Evolutionary conservation across 208 protist species (phyloP), one percentile per base, ranked within the genome.

Genomic region (Leishmania martiniquensis): DNA sequence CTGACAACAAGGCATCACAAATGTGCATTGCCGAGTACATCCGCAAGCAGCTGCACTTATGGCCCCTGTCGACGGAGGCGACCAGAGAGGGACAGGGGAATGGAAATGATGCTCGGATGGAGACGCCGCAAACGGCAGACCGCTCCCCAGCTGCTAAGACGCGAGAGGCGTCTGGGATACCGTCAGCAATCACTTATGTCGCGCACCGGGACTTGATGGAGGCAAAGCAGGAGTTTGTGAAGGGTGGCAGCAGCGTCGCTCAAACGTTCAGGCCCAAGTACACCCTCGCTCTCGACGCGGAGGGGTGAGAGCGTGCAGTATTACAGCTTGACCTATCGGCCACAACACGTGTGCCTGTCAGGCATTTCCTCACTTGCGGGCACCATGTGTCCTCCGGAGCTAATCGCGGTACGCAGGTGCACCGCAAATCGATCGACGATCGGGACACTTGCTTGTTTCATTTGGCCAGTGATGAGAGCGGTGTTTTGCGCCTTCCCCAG

Each of bases 201-300:
- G 73, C 89, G 0, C 93, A 97, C 63, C 76, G 91, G 51, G 93
- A 94, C 39, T 72, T 97, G 51, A 97, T 97, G 91, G 84, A 92
- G 84, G 87, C 88, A 29, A 93, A 90, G 78, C 84, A 91, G 72
- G 78, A 82, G 22, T 81, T 76, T 51, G 73, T 76, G n/a, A 85
- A 89, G 25, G 81, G 83, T 42, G 73, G 81, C 7, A 67, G 57
- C n/a, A 51, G 82, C 54, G 12, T 65, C 1, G 51, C 63, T 5
- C 63, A 77, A 39, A 52, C 83, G 5, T 89, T 93, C 60, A 80
- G 83, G 52, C 85, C 89, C 34, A 88, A 84, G 68, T 95, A 96
- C 69, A 87, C 78, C 32, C 72, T 88, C 17, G 80, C 74, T 10
- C 72, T 76, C 59, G 68, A 69, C 9, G n/a, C 65, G 37, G 29